These are phyloP conservation scores for Akanthomyces uredinophilus DNA, from an alignment of 2,329 filamentous ascomycete species.

Conservation along the genomic window DNA sequence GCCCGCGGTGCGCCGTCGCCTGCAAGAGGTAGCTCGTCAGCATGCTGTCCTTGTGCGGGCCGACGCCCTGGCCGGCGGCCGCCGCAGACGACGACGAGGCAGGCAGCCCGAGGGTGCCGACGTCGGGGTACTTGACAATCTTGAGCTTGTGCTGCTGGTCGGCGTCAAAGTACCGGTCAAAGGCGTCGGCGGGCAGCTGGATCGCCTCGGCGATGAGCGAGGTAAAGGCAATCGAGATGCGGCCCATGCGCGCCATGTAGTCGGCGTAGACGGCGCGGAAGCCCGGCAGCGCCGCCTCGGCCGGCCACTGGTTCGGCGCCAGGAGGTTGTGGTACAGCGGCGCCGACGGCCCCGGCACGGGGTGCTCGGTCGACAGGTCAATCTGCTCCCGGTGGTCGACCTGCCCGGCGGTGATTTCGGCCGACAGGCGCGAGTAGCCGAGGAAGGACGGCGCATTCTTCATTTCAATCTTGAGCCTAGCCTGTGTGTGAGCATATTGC, in stretches of 20 bases:
- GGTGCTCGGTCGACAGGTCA: slow-evolving; percentile 76
- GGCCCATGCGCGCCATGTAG: slow-evolving; percentile 72
- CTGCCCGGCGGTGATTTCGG: slow-evolving; percentile 67
- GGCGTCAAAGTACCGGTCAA: slow-evolving; percentile 73
- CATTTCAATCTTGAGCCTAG: slow-evolving; percentile 65
- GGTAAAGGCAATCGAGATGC: slow-evolving; percentile 68
- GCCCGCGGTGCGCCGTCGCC: slow-evolving; percentile 66
- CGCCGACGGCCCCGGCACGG: slow-evolving; percentile 54
- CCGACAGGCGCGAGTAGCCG: slow-evolving; percentile 61
- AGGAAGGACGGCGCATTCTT: slow-evolving; percentile 68
- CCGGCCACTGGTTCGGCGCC: slow-evolving; percentile 78
- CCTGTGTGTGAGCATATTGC: neutral
- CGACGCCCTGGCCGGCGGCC: slow-evolving; percentile 63
- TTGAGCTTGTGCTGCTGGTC: slow-evolving; percentile 81
- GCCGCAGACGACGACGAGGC: slow-evolving; percentile 28
- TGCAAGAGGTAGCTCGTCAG: slow-evolving; percentile 77
- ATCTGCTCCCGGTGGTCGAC: slow-evolving; percentile 82
- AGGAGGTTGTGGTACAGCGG: slow-evolving; percentile 72
- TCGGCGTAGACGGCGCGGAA: slow-evolving; percentile 67
- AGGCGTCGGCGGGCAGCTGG: slow-evolving; percentile 61
- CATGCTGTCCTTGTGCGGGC: slow-evolving; percentile 83
- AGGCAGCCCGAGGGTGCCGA: slow-evolving; percentile 47
- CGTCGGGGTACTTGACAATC: slow-evolving; percentile 80
- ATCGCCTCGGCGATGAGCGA: slow-evolving; percentile 81
- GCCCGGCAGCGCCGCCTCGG: slow-evolving; percentile 52